Evolutionary conservation across 2,329 filamentous ascomycete species (phyloP).

Genomic region (Dendryphion nanum): DNA sequence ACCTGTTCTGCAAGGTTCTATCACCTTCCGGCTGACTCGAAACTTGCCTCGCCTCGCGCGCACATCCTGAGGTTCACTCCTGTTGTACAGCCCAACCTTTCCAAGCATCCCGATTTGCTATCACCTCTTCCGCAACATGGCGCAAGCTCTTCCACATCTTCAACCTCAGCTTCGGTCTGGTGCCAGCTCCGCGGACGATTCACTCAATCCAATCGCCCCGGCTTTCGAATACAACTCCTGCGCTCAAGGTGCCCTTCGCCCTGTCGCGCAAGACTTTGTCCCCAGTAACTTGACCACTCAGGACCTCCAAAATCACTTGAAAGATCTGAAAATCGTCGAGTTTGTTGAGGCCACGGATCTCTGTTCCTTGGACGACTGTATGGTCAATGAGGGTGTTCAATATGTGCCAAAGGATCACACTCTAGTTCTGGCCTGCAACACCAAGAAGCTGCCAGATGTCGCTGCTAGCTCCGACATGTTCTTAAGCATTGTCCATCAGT

Average conservation of each 20-base stretch:
- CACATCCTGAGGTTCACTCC: not conserved
- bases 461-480: not conserved
- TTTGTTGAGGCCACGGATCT: not conserved
- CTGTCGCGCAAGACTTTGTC: not conserved
- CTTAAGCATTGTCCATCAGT: not conserved
- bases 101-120: no score
- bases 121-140: no score
- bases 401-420: not conserved
- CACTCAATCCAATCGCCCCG: not conserved
- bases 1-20: not conserved
- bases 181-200: not conserved
- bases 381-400: not conserved
- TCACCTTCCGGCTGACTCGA: not conserved
- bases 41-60: not conserved
- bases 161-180: no score
- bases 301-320: not conserved
- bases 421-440: not conserved
- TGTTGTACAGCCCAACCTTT: no score
- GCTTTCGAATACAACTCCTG: no score
- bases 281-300: not conserved
- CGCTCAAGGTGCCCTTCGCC: not conserved
- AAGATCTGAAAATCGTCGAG: not conserved
- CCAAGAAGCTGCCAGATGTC: not conserved
- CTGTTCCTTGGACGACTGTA: no score
- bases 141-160: no score